These are phyloP conservation scores for Fusarium staphyleae DNA, from an alignment of 2,329 filamentous ascomycete genomes.

Conservation along the genomic window DNA sequence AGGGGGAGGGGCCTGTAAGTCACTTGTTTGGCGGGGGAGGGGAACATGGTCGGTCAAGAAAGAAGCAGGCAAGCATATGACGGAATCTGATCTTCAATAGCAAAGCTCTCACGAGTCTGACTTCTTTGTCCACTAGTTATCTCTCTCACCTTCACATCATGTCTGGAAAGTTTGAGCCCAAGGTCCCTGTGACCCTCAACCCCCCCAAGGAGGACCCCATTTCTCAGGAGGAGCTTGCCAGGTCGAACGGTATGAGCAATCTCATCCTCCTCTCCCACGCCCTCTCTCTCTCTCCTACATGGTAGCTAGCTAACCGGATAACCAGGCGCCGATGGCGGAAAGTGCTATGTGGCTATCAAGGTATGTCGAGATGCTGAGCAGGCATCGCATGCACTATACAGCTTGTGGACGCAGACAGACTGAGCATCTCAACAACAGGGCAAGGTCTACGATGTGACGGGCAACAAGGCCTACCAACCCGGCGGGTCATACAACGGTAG, in stretches of 20 bases:
- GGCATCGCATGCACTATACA: background rate
- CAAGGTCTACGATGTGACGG: conserved; percentile 91
- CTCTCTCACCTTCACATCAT: conserved; percentile 45
- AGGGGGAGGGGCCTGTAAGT: background rate
- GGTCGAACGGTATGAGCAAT: conserved; percentile 76
- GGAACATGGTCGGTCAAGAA: background rate
- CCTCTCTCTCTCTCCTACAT: background rate
- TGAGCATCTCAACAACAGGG: conserved; percentile 62
- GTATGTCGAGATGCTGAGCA: conserved; percentile 46
- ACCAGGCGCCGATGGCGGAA: conserved; percentile 68
- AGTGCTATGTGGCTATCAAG: conserved; percentile 75
- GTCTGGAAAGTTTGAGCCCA: conserved; percentile 78
- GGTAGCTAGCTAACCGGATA: background rate
- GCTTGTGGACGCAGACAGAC: conserved; percentile 8
- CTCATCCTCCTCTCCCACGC: too few species aligned
- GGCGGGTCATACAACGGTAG: conserved; percentile 86
- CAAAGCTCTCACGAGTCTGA: conserved; percentile 10
- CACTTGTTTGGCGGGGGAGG: conserved; percentile 27
- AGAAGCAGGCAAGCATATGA: conserved; percentile 32
- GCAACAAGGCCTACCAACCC: conserved; percentile 84
- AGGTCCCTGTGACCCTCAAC: conserved; percentile 75
- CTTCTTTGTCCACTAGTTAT: background rate
- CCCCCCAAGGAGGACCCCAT: conserved; percentile 91
- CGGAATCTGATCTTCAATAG: too few species aligned
- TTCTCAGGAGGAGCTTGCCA: conserved; percentile 77